Conservation (phyloP, 352 stramenopile species). For the Pythium monospermum region DNA sequence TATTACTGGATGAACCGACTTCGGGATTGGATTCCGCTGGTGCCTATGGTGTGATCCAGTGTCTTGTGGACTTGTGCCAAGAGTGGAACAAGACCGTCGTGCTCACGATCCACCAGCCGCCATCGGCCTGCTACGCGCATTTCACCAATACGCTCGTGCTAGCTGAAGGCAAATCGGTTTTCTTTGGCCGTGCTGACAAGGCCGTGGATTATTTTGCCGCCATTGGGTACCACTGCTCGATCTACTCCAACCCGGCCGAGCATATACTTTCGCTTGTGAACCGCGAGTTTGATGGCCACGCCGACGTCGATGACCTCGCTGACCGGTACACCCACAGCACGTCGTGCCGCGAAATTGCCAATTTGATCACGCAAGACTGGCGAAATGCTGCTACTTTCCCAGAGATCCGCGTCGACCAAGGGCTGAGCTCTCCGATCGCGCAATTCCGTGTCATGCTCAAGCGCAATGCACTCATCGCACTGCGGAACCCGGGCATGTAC, state of each 20-base stretch:
- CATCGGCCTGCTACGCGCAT: slow-evolving; percentile 59
- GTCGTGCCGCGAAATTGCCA: neutral
- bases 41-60: slow-evolving; percentile 86
- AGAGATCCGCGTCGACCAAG: neutral
- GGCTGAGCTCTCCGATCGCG: slow-evolving; percentile 27
- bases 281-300: slow-evolving; percentile 43
- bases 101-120: slow-evolving; percentile 86
- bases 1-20: slow-evolving; percentile 95
- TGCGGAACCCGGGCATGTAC: slow-evolving; percentile 65
- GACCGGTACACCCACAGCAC: slow-evolving; percentile 26
- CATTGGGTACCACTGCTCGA: slow-evolving; percentile 47
- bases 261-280: slow-evolving; percentile 66
- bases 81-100: slow-evolving; percentile 66
- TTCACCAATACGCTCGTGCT: slow-evolving; percentile 66
- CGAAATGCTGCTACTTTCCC: neutral
- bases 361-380: neutral
- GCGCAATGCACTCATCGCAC: slow-evolving; percentile 55
- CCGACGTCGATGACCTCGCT: slow-evolving; percentile 30
- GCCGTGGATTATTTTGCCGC: slow-evolving; percentile 44
- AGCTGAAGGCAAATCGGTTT: slow-evolving; percentile 77
- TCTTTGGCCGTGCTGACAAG: slow-evolving; percentile 75
- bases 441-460: slow-evolving; percentile 56
- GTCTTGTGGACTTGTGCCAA: slow-evolving; percentile 40
- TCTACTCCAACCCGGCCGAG: slow-evolving; percentile 64
- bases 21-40: slow-evolving; percentile 87